Evolutionary conservation across 148 eudicot genomes (phyloP), one percentile per base, ranked within the genome.

Genomic region (Vaccinium macrocarpon): DNA sequence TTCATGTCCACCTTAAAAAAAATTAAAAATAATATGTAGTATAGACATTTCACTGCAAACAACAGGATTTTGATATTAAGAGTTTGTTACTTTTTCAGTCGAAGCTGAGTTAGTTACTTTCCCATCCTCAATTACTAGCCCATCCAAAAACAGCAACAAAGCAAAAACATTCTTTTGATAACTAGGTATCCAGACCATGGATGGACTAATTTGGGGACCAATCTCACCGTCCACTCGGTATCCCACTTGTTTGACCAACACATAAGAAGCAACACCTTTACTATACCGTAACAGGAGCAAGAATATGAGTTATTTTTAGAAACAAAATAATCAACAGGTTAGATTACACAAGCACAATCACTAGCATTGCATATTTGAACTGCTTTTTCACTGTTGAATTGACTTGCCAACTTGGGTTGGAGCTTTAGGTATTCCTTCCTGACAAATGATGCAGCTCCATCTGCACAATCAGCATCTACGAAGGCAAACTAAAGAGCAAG

Each of bases 321-420:
- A 42, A 35, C 0, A 27, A n/a, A 50, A 70, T 52, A 9, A 29
- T 59, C 38, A 75, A 4, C 32, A 25, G 49, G 8, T 91, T 85
- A 87, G 14, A 97, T 89, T 10, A 97, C 87, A 64, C 92, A 88
- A 82, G 99, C 98, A 85, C 91, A 93, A 82, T 95, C 93, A 71
- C 92, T 92, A 0, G 98, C 87, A 32, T 97, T 98, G 57, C 99
- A 97, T 56, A 95, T 82, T 80, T 93, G 57, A 74, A 94, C 96
- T 18, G 90, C 86, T 23, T 84, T 88, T 74, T 89, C 88, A 35
- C 84, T 89, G 72, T 87, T 86, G 23, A 93, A 90, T 79, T 92
- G 91, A 72, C 91, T 83, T 8, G 93, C 93, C 80, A 95, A 78
- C 50, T 91, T 88, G 0, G 98, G 98, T 70, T 97, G 94, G 32